Evolutionary conservation across 78 protist genomes (phyloP).

Genomic region (Dictyostelium brefeldianum): DNA sequence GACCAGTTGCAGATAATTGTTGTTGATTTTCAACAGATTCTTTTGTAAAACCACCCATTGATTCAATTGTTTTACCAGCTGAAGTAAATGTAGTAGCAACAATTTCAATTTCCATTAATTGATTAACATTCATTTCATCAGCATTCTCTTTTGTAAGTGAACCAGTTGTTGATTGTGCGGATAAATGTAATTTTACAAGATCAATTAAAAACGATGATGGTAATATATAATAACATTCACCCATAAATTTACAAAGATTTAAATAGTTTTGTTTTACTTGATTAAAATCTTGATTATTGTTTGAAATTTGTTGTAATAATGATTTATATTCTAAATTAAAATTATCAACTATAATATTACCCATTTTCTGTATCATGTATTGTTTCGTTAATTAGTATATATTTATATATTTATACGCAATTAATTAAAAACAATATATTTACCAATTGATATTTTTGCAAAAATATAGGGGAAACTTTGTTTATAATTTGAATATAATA

Average conservation of each 20-base stretch:
- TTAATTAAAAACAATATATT: too few species aligned
- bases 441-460: constrained; percentile 12
- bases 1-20: background rate
- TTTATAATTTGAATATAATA: constrained; percentile 7
- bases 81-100: constrained; percentile 22
- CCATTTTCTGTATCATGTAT: background rate
- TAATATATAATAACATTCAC: constrained; percentile 44
- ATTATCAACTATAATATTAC: background rate
- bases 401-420: background rate
- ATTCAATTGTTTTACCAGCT: constrained; percentile 38
- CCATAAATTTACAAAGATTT: constrained; percentile 31
- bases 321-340: background rate
- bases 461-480: constrained; percentile 26
- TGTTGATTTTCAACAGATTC: background rate
- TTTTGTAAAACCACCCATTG: background rate
- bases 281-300: background rate
- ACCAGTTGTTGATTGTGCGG: background rate
- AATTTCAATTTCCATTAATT: constrained; percentile 35
- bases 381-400: background rate
- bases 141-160: background rate
- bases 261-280: background rate
- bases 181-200: background rate
- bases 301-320: background rate
- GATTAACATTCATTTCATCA: background rate
- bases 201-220: constrained; percentile 9